Evolutionary conservation across 441 rosid species (phyloP).

Genomic region (Adansonia madagascariensis): DNA sequence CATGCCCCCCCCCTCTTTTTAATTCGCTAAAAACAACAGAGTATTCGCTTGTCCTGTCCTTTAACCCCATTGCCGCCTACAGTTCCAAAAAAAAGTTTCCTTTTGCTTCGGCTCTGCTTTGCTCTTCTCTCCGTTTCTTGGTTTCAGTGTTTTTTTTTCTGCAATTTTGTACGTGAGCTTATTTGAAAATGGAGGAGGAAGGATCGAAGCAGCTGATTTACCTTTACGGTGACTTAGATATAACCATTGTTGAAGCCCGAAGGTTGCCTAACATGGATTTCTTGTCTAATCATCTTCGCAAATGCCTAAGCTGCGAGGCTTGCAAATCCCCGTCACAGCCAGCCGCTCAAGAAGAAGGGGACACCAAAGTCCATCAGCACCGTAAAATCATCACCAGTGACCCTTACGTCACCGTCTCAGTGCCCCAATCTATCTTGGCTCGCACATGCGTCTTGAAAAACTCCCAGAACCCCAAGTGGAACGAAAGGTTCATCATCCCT

Average conservation of each 20-base stretch:
- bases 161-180: too few species aligned
- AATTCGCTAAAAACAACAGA: background rate
- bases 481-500: slow-evolving; percentile 62
- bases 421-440: slow-evolving; percentile 85
- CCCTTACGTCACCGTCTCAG: slow-evolving; percentile 78
- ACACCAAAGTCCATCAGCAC: slow-evolving; percentile 38
- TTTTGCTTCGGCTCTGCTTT: background rate
- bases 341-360: slow-evolving; percentile 24
- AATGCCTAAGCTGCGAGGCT: slow-evolving; percentile 48
- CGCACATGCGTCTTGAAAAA: slow-evolving; percentile 73
- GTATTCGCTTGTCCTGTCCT: background rate
- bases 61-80: too few species aligned
- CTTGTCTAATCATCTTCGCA: slow-evolving; percentile 53
- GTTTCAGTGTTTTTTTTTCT: background rate
- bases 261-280: slow-evolving; percentile 80
- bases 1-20: background rate
- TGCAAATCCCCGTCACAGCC: slow-evolving; percentile 23
- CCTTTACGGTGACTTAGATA: slow-evolving; percentile 84
- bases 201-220: slow-evolving; percentile 34
- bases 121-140: background rate
- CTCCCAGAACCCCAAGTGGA: slow-evolving; percentile 66
- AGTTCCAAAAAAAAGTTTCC: background rate
- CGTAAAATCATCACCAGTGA: slow-evolving; percentile 69
- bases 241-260: slow-evolving; percentile 66
- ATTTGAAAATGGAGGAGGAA: slow-evolving; percentile 33